These are phyloP conservation scores for Cicer cuneatum DNA, from an alignment of 306 rosid genomes.

Conservation along the genomic window DNA sequence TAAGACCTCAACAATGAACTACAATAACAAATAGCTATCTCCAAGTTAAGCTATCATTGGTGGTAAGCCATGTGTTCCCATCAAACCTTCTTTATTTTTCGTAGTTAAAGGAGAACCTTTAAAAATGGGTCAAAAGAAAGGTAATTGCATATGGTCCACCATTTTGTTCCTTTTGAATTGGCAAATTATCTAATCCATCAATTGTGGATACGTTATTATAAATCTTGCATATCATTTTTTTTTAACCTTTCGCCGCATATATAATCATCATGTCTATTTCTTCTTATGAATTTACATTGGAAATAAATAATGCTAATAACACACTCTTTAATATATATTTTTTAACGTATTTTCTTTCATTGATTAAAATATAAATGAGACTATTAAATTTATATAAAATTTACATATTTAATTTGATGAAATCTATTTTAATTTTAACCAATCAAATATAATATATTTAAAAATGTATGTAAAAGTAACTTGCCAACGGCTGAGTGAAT, in stretches of 20 bases:
- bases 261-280: background rate
- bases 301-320: too few species aligned
- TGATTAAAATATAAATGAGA: too few species aligned
- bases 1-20: slow-evolving; percentile 49
- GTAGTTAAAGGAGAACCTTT: slow-evolving; percentile 47
- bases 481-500: too few species aligned
- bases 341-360: too few species aligned
- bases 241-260: slow-evolving; percentile 56
- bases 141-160: slow-evolving; percentile 46
- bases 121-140: slow-evolving; percentile 46
- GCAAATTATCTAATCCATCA: slow-evolving; percentile 55
- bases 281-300: too few species aligned
- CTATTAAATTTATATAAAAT: too few species aligned
- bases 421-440: too few species aligned
- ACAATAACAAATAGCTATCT: background rate
- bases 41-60: slow-evolving; percentile 43
- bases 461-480: too few species aligned
- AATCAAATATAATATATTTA: too few species aligned
- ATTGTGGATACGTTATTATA: slow-evolving; percentile 52
- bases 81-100: slow-evolving; percentile 22
- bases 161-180: slow-evolving; percentile 52
- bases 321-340: too few species aligned
- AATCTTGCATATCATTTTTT: slow-evolving; percentile 32
- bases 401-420: too few species aligned
- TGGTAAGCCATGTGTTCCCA: slow-evolving; percentile 44